phyloP scores from a whole-genome alignment of 345 rosid species.

The Eucalyptus fibrosa region DNA sequence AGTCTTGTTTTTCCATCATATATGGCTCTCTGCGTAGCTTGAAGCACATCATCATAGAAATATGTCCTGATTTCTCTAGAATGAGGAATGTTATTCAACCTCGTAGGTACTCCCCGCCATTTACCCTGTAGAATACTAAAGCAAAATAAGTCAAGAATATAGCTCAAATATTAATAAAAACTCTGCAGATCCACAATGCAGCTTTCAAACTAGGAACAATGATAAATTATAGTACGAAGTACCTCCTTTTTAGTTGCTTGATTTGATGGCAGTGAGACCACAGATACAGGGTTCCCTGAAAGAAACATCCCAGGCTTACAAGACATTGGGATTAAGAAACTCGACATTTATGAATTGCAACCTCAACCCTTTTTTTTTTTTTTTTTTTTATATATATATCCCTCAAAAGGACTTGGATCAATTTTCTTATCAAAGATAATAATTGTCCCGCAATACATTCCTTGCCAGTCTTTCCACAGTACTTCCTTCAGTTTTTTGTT shows the following conservation, averaged over 20 bases:
- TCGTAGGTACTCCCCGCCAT: constrained; percentile 90
- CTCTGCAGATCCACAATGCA: background rate
- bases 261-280: background rate
- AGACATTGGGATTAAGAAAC: background rate
- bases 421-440: background rate
- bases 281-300: background rate
- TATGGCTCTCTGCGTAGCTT: constrained; percentile 60
- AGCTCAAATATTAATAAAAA: background rate
- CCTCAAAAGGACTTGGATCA: background rate
- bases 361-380: too few species aligned
- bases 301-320: background rate
- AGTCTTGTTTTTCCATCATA: constrained; percentile 57
- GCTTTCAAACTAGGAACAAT: background rate
- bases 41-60: constrained; percentile 79
- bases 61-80: constrained; percentile 79
- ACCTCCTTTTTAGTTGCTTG: constrained; percentile 32
- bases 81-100: constrained; percentile 87
- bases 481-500: background rate
- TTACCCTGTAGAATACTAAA: constrained; percentile 39
- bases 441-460: background rate
- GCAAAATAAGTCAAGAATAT: constrained; percentile 15
- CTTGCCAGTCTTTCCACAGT: background rate
- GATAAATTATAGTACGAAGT: background rate
- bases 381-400: background rate
- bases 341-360: background rate